These are phyloP conservation scores for Paraphaeosphaeria minitans DNA, from an alignment of 2,329 filamentous ascomycete species.

Conservation along the genomic window DNA sequence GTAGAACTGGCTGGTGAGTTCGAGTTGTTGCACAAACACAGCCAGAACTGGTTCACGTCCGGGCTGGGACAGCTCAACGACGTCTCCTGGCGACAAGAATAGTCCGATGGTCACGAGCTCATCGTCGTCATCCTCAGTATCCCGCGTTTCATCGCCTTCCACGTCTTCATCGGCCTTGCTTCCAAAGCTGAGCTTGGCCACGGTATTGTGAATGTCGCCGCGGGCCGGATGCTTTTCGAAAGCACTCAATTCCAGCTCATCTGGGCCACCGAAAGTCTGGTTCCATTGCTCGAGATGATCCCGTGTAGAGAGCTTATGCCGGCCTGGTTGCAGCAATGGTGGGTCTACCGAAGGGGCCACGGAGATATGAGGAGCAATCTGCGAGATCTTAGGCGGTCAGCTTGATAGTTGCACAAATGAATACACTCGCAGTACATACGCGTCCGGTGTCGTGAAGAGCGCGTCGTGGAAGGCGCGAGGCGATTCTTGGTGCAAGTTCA, in stretches of 20 bases:
- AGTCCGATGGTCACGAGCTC: slow-evolving; percentile 44
- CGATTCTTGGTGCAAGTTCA: slow-evolving; percentile 16
- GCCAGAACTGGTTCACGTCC: slow-evolving; percentile 52
- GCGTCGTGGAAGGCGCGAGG: slow-evolving; percentile 20
- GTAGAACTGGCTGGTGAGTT: slow-evolving; percentile 53
- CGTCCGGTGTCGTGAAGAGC: slow-evolving; percentile 26
- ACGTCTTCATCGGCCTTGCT: slow-evolving; percentile 32
- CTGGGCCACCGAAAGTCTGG: slow-evolving; percentile 43
- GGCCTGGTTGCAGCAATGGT: slow-evolving; percentile 15
- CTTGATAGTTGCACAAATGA: neutral
- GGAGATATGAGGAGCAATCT: slow-evolving; percentile 12
- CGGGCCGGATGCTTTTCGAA: slow-evolving; percentile 37
- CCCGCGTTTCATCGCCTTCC: slow-evolving; percentile 25
- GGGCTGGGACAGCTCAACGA: slow-evolving; percentile 54
- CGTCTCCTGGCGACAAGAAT: slow-evolving; percentile 52
- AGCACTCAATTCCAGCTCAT: slow-evolving; percentile 34
- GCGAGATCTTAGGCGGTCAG: slow-evolving; percentile 25
- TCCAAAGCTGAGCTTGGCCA: slow-evolving; percentile 28
- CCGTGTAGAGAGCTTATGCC: slow-evolving; percentile 28
- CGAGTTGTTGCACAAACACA: slow-evolving; percentile 54
- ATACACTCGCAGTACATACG: slow-evolving; percentile 18
- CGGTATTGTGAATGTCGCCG: slow-evolving; percentile 30
- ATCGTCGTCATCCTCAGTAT: slow-evolving; percentile 31
- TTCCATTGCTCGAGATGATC: slow-evolving; percentile 51
- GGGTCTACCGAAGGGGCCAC: slow-evolving; percentile 20